These are phyloP conservation scores for Scenedesmus sp. DNA, from an alignment of 163 green algal species.

Conservation along the genomic window DNA sequence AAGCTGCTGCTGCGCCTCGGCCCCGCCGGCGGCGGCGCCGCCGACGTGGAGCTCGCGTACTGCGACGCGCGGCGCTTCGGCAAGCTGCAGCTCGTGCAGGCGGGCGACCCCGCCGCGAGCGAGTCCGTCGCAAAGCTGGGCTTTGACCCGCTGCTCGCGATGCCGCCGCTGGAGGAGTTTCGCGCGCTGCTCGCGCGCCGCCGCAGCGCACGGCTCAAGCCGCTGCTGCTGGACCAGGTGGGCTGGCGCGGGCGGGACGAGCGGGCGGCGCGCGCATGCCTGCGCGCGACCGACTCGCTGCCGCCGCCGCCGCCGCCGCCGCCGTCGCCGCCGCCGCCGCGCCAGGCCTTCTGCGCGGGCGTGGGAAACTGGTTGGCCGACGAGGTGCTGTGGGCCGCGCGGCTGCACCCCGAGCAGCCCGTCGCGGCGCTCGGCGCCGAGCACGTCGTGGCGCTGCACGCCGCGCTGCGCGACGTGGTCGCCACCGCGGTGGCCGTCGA, in stretches of 20 bases:
- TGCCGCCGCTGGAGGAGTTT: constrained; percentile 57
- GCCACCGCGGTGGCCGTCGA: constrained; percentile 59
- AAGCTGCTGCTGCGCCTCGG: constrained; percentile 66
- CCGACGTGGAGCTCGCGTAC: constrained; percentile 59
- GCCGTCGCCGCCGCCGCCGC: neutral
- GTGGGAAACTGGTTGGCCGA: constrained; percentile 90
- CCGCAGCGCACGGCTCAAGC: constrained; percentile 64
- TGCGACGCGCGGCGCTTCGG: constrained; percentile 69
- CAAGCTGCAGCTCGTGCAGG: constrained; percentile 40
- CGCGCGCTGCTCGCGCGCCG: constrained; percentile 35
- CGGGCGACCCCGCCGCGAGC: constrained; percentile 20
- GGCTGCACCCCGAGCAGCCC: constrained; percentile 74
- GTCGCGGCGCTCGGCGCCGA: constrained; percentile 51
- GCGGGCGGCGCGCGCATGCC: no score
- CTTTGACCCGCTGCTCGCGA: constrained; percentile 60
- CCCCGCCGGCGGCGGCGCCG: constrained; percentile 8
- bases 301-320: no score
- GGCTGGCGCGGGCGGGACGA: neutral
- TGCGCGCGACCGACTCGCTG: no score
- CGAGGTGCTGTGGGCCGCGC: constrained; percentile 75
- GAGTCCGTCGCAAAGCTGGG: constrained; percentile 67
- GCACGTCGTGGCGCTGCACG: constrained; percentile 31
- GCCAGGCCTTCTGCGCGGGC: constrained; percentile 69
- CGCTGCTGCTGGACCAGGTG: constrained; percentile 78
- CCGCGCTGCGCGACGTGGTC: constrained; percentile 48